Base-by-base conservation (phyloP, 2,329 filamentous ascomycete species). In the Aureobasidium sp. region DNA sequence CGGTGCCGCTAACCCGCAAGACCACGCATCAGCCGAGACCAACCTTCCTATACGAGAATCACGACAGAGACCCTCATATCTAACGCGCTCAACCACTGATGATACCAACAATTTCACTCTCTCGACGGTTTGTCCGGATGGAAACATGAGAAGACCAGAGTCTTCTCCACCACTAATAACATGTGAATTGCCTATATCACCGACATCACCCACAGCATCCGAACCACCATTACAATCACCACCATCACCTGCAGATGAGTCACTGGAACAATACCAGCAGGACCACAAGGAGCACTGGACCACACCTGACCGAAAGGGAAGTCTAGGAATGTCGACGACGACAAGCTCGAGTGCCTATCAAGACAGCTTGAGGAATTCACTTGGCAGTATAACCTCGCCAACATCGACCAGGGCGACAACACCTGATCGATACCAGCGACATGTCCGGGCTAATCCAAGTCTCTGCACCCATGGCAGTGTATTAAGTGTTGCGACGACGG, bases 341-440 rank as follows among this genome's bases (percentile, higher is more conserved):
- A 90, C 88, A 60, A 93, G 89, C 64, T 88, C 83, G 68, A 90
- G 86, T 72, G 92, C 90, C 3, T 92, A 88, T 67, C 79, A 87
- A 57, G 91, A 87, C 77, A 83, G 80, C 67, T 75, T 81, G 61
- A 86, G 89, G 36, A 88, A 91, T 67, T 96, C 91, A 0, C 90
- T 92, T 69, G 83, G 84, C 51, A 96, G 90, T 72, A 80, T 90
- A 34, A 73, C 91, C 2, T 97, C 93, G 1, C 87, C 88, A 70
- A 86, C 85, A 0, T 96, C 92, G 1, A 97, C 92, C 2, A 81
- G 92, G 61, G 92, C 91, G 16, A 96, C 91, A 1, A 96, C 91
- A 0, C 91, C 91, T 1, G 91, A 96, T 67, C 37, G 48, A 14
- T 47, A 29, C 25, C 34, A 90, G 90, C 67, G 78, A 78, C 66